These are phyloP conservation scores for Sporisorium iseilematis-ciliati DNA, from an alignment of 1,284 basidiomycete genomes.

Conservation along the genomic window DNA sequence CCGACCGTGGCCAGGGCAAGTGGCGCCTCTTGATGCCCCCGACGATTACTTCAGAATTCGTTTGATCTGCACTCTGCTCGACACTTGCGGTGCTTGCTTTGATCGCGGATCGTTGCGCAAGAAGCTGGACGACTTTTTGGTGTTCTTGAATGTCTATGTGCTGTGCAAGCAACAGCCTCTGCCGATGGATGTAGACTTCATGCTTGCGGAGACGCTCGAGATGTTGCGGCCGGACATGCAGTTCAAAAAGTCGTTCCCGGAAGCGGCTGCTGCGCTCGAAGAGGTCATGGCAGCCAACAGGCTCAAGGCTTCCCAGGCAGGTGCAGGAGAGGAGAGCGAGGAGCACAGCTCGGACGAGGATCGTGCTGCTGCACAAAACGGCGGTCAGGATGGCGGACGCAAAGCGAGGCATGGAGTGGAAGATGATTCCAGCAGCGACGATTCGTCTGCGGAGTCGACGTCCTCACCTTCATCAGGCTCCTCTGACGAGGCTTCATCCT, in stretches of 20 bases:
- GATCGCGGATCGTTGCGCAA: slow-evolving; percentile 89
- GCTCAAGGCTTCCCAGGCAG: slow-evolving; percentile 16
- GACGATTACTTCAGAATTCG: slow-evolving; percentile 96
- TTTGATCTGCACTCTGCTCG: slow-evolving; percentile 89
- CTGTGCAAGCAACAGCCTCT: slow-evolving; percentile 83
- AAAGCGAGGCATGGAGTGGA: slow-evolving; percentile 77
- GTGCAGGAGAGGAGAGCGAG: slow-evolving; percentile 31
- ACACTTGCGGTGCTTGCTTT: slow-evolving; percentile 98
- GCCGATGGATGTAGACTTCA: slow-evolving; percentile 97
- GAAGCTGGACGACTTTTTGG: slow-evolving; percentile 90
- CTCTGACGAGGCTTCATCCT: slow-evolving; percentile 14
- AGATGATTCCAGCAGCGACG: slow-evolving; percentile 14
- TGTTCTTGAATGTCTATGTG: slow-evolving; percentile 93
- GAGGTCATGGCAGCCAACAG: slow-evolving; percentile 78
- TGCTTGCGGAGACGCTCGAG: slow-evolving; percentile 92
- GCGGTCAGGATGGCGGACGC: slow-evolving; percentile 69
- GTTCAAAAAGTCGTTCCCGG: slow-evolving; percentile 80
- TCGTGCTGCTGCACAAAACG: slow-evolving; percentile 56
- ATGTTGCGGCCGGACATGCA: slow-evolving; percentile 57
- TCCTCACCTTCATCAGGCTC: slow-evolving; percentile 24
- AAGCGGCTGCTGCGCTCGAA: slow-evolving; percentile 87
- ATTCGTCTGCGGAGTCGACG: slow-evolving; percentile 8
- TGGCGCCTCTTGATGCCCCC: slow-evolving; percentile 84
- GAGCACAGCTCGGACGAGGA: slow-evolving; percentile 20
- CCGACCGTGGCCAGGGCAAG: slow-evolving; percentile 83